These are phyloP conservation scores for Jamesozyma piceae DNA, from an alignment of 805 yeast genomes.

Conservation along the genomic window DNA sequence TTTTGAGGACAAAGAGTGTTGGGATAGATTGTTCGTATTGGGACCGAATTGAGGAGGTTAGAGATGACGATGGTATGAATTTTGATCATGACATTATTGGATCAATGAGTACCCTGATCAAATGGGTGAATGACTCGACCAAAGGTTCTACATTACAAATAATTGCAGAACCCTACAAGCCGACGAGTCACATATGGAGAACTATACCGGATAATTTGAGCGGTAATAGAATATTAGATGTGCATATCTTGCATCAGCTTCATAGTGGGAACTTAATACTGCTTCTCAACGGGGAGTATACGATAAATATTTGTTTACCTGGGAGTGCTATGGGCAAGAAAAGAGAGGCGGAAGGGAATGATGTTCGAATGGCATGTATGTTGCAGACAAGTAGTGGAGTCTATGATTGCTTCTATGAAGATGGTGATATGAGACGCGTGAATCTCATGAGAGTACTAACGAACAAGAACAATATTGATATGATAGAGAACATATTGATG, in stretches of 20 bases:
- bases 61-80: neutral
- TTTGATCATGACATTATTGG: neutral
- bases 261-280: slow-evolving; percentile 7
- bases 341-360: no score
- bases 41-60: slow-evolving; percentile 4
- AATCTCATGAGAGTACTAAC: neutral
- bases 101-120: neutral
- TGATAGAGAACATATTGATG: slow-evolving; percentile 9
- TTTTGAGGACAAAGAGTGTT: slow-evolving; percentile 9
- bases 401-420: slow-evolving; percentile 7
- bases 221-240: slow-evolving; percentile 9
- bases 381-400: neutral
- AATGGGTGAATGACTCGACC: neutral
- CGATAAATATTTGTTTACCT: neutral
- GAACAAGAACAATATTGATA: neutral
- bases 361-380: neutral
- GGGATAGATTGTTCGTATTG: slow-evolving; percentile 4
- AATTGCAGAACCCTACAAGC: neutral
- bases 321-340: neutral
- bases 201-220: neutral
- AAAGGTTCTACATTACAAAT: neutral
- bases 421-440: slow-evolving; percentile 4
- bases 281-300: slow-evolving; percentile 17
- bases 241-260: slow-evolving; percentile 14
- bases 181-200: neutral